A percentile compares a stretch with the other conserved stretches of the same genome.
These are phyloP conservation scores for Pisolithus sp. DNA, from an alignment of 768 basidiomycete genomes.

Conservation along the genomic window DNA sequence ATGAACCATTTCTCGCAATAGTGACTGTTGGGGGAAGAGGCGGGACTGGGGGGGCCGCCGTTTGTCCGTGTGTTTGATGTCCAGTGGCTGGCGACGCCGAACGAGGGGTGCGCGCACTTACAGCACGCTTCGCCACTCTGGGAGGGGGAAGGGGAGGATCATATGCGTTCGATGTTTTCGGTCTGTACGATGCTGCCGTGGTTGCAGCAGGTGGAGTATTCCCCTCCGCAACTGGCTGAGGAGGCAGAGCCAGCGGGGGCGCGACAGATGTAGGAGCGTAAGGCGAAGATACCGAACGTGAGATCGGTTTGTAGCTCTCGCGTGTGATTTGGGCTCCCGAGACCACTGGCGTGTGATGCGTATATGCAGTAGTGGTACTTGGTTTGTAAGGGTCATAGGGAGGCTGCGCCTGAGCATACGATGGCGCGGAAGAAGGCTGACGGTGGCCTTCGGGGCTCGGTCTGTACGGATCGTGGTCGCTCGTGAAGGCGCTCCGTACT, in stretches of 20 bases:
- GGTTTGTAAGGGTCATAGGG: conserved; percentile 35
- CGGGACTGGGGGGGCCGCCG: conserved; percentile 14
- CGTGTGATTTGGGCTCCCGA: conserved; percentile 22
- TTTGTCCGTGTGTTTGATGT: conserved; percentile 6
- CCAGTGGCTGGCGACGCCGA: conserved; percentile 10
- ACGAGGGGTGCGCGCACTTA: conserved; percentile 21
- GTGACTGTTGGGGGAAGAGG: conserved; percentile 1
- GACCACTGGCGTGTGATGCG: conserved; percentile 11
- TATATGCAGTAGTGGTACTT: conserved; percentile 18
- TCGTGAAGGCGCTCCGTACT: conserved; percentile 8
- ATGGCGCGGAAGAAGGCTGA: conserved; percentile 13
- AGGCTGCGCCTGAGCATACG: conserved; percentile 6
- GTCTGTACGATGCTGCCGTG: conserved; percentile 46
- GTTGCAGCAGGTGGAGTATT: conserved; percentile 30
- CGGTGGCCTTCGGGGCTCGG: conserved; percentile 12
- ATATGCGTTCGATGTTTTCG: conserved; percentile 65
- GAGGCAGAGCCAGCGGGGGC: conserved; percentile 10
- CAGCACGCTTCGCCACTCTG: conserved; percentile 31
- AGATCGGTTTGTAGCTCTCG: conserved; percentile 21
- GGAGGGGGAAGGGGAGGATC: conserved; percentile 66
- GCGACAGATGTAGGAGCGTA: conserved; percentile 14
- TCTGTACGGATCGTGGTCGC: conserved; percentile 21
- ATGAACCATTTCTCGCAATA: background rate
- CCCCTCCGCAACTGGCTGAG: conserved; percentile 15
- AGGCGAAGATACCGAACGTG: conserved; percentile 21